A percentile compares a stretch with the other conserved stretches of the same genome.
Evolutionary conservation across 176 grass and related monocot genomes (phyloP).

Genomic region (Oryza meridionalis): DNA sequence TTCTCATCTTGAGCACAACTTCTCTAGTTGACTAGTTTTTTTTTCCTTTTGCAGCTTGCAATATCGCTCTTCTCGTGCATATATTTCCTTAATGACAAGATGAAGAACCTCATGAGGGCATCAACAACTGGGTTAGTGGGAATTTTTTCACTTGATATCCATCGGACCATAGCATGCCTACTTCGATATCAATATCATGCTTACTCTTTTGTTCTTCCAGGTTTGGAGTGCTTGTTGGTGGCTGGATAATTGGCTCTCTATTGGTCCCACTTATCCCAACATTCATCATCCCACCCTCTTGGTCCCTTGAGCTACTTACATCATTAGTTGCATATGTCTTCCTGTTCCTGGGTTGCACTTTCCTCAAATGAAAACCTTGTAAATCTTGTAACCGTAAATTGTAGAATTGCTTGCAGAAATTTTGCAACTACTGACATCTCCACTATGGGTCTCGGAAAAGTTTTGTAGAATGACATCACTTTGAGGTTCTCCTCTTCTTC

Average conservation of each 20-base stretch:
- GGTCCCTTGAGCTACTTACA: constrained; percentile 95
- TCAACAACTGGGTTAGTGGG: constrained; percentile 70
- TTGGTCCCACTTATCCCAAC: constrained; percentile 80
- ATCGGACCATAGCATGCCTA: not conserved
- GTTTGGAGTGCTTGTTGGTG: constrained; percentile 81
- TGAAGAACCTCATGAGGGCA: constrained; percentile 84
- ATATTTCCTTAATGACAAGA: constrained; percentile 98
- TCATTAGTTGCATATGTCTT: constrained; percentile 86
- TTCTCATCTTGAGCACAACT: constrained; percentile 9
- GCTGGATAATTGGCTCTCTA: constrained; percentile 78
- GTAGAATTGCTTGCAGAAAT: constrained; percentile 22
- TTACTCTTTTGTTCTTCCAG: constrained; percentile 46
- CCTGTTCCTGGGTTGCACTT: constrained; percentile 80
- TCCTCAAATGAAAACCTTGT: constrained; percentile 66
- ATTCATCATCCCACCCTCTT: constrained; percentile 75
- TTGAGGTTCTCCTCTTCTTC: no score
- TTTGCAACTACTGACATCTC: constrained; percentile 38
- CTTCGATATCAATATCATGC: constrained; percentile 30
- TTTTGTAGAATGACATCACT: constrained; percentile 11
- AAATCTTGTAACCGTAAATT: constrained; percentile 29
- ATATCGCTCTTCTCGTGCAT: constrained; percentile 91
- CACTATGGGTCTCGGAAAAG: not conserved
- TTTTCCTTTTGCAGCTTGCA: constrained; percentile 68
- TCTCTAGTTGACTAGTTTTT: constrained; percentile 13
- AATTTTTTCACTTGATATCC: not conserved